Base-by-base conservation (phyloP, 2,329 filamentous ascomycete species). In the Huntiella bhutanensis region DNA sequence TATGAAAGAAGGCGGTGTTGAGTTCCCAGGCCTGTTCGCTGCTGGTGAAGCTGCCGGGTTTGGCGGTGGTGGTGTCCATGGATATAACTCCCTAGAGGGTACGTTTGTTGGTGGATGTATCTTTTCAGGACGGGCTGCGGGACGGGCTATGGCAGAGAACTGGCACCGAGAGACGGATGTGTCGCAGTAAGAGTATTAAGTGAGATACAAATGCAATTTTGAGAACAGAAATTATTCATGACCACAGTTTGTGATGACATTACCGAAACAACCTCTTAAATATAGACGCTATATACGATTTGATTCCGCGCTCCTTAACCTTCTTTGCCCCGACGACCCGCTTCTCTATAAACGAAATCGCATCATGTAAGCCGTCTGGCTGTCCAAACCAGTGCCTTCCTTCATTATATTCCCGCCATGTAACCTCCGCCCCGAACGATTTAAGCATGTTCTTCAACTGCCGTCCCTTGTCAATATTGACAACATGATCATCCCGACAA, bases 91-190 rank as follows among this genome's bases (percentile, higher is more conserved):
- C 1, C 66, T 77, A 33, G 73, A 77, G 56, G 73, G 74, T 1
- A 77, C 73, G 0, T 77, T 77, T 54, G 53, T 77, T 3, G 73
- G 73, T 11, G 73, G 73, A 0, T 77, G 73, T 49, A 75, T 77
- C 52, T 77, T 77, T 53, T 76, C 73, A 0, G 73, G 74, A 0
- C 59, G 72, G 4, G 67, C 67, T 0, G 73, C 73, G 0, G 73
- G 73, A 0, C 60, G 66, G 7, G 71, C 66, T 0, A 68, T 77
- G 52, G 70, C 66, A 0, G 64, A 67, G 3, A 69, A 74, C 51
- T 12, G 33, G 12, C 22, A 33, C 40, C 22, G 7, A 10, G 13
- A 32, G 19, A 8, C 28, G 5, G 17, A 28, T 8, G 19, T 11
- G 10, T 12, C 22, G 17, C 5, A 28, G 12, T 28, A 16, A 5